These are phyloP conservation scores for Clonostachys rhizophaga DNA, from an alignment of 2,329 filamentous ascomycete species.

Conservation along the genomic window DNA sequence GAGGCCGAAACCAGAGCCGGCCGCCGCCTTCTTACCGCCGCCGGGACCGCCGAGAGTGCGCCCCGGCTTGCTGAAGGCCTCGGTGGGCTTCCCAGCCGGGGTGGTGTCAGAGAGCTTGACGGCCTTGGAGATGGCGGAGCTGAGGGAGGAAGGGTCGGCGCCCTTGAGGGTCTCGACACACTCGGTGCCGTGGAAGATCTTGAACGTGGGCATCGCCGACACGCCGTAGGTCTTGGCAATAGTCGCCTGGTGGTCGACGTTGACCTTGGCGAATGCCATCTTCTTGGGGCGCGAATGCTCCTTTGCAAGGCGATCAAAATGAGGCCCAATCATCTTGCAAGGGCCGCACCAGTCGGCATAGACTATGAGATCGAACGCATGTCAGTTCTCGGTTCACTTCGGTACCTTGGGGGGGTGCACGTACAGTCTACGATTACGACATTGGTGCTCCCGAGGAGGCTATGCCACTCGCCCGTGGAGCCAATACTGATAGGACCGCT, in stretches of 20 bases:
- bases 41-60: slow-evolving; percentile 47
- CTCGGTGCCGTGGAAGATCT: slow-evolving; percentile 76
- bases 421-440: slow-evolving; percentile 89
- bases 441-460: slow-evolving; percentile 65
- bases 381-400: neutral
- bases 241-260: slow-evolving; percentile 78
- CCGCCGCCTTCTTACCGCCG: slow-evolving; percentile 11
- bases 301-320: slow-evolving; percentile 77
- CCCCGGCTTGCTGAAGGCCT: slow-evolving; percentile 48
- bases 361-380: slow-evolving; percentile 49
- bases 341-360: slow-evolving; percentile 94
- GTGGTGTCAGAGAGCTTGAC: slow-evolving; percentile 45
- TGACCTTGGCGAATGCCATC: slow-evolving; percentile 88
- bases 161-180: slow-evolving; percentile 75
- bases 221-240: slow-evolving; percentile 76
- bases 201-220: slow-evolving; percentile 89
- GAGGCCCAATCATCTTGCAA: slow-evolving; percentile 87
- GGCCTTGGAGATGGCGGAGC: slow-evolving; percentile 69
- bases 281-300: slow-evolving; percentile 76
- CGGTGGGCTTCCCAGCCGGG: slow-evolving; percentile 33
- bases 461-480: slow-evolving; percentile 67
- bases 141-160: slow-evolving; percentile 73
- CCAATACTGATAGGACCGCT: slow-evolving; percentile 48
- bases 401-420: slow-evolving; percentile 14
- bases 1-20: slow-evolving; percentile 1